These are phyloP conservation scores for Polytrichum formosum DNA, from an alignment of 225 moss, liverwort and hornwort species.

Conservation along the genomic window DNA sequence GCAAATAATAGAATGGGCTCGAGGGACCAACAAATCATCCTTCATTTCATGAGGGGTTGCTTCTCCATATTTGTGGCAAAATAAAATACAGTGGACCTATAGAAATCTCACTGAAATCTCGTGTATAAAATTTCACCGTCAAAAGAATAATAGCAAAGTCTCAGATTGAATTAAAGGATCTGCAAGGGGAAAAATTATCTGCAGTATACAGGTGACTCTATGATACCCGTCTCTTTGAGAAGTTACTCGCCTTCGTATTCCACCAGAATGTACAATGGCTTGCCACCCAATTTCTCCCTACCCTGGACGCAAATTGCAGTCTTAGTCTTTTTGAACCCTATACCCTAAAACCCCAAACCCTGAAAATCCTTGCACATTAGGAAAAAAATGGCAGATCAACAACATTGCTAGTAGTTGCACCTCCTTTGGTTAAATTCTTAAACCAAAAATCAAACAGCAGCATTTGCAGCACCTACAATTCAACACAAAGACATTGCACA, in stretches of 20 bases:
- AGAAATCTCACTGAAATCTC: no score
- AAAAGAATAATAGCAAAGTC: no score
- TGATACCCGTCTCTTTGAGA: background rate
- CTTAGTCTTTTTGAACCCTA: background rate
- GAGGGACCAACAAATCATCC: no score
- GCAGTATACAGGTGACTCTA: no score
- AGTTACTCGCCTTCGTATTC: conserved; percentile 78
- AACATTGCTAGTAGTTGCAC: background rate
- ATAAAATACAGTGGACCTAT: no score
- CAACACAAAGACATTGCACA: background rate
- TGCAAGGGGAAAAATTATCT: no score
- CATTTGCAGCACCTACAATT: background rate
- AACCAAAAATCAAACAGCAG: background rate
- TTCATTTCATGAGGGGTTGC: no score
- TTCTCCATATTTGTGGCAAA: no score
- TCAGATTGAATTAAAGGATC: no score
- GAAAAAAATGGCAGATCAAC: background rate
- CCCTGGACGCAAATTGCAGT: conserved; percentile 45
- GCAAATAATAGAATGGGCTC: no score
- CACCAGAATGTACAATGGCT: conserved; percentile 78
- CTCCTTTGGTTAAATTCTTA: background rate
- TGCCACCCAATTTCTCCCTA: conserved; percentile 66
- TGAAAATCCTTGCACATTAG: background rate
- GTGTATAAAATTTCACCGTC: no score
- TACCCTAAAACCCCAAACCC: background rate